phyloP scores from a whole-genome alignment of 1,284 basidiomycete species.

The Rhodotorula mucilaginosa region DNA sequence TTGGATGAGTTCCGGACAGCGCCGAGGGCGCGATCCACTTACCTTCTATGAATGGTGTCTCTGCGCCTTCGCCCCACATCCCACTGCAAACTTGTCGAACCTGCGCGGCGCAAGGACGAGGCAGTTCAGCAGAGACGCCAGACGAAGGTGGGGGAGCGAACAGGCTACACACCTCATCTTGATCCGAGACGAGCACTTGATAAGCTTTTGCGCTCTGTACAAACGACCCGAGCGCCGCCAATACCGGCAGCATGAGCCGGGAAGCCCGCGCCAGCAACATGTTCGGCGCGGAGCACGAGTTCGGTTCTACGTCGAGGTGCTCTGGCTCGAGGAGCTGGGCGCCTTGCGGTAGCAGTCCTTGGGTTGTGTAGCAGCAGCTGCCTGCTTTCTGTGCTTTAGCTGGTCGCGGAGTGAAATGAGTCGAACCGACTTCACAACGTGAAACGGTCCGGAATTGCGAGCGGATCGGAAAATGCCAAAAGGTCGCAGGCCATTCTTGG shows the following conservation, averaged over 20 bases:
- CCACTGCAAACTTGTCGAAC: conserved; percentile 83
- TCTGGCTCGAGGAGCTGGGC: neutral
- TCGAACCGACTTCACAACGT: no score
- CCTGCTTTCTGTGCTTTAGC: no score
- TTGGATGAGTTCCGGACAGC: no score
- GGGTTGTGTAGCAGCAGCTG: no score
- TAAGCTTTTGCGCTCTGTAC: neutral
- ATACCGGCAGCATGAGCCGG: neutral
- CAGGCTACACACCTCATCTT: conserved; percentile 19
- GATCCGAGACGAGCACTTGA: conserved; percentile 29
- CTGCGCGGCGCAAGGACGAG: neutral
- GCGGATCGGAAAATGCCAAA: no score
- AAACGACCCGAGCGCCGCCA: neutral
- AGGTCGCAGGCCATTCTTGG: neutral
- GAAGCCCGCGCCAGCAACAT: neutral
- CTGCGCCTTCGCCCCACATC: conserved; percentile 71
- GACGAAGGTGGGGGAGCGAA: neutral
- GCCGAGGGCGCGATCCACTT: conserved; percentile 42
- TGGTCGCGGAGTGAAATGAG: neutral
- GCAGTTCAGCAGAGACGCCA: no score
- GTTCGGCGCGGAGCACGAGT: neutral
- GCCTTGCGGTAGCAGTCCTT: no score
- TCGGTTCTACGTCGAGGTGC: neutral
- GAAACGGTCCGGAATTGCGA: no score
- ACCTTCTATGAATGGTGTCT: conserved; percentile 82